Evolutionary conservation across 108 stramenopile species (phyloP), one percentile per base, ranked within the genome.

Genomic region (Skeletonema grethae): DNA sequence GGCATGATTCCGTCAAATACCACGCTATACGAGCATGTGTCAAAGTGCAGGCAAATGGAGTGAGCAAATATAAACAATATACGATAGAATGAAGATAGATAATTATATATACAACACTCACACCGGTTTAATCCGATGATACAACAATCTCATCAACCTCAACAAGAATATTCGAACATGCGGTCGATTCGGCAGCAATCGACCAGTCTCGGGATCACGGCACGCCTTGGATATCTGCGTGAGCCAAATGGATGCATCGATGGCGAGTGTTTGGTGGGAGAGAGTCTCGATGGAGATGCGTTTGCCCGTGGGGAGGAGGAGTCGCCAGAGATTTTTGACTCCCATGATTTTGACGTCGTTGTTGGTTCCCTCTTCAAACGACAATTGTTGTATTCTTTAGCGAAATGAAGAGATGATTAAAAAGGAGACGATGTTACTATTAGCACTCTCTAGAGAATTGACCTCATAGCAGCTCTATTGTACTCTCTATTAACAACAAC

Each of bases 181-280:
- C 3, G 98, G 98, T 25, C 79, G 73, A 57, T 97, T 96, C 11
- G 83, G 86, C 7, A 94, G 77, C 57, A 92, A 72, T 3, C 70
- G 72, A 15, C 96, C 96, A 9, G 87, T 90, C 7, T 97, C 93
- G 4, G 93, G 89, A 84, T 97, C 97, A 7, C 97, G 87, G 88
- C 97, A 96, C 61, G 97, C 97, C 77, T 98, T 98, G 76, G 99
- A 75, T 61, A 99, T 98, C 78, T 99, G 97, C 5, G 95, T 98
- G 41, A 99, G 72, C 98, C 98, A 98, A 65, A 98, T 98, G 62
- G 84, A 86, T 8, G 94, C 96, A 67, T 99, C 99, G 50, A 99
- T 90, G 20, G 99, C 99, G 9, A 99, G 83, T 0, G 91, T 87
- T 83, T 95, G 95, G 12, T 97, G 93, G 60, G 90, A 89, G 36